Evolutionary conservation across 2,329 filamentous ascomycete genomes (phyloP).

Genomic region (Calonectria crousiana): DNA sequence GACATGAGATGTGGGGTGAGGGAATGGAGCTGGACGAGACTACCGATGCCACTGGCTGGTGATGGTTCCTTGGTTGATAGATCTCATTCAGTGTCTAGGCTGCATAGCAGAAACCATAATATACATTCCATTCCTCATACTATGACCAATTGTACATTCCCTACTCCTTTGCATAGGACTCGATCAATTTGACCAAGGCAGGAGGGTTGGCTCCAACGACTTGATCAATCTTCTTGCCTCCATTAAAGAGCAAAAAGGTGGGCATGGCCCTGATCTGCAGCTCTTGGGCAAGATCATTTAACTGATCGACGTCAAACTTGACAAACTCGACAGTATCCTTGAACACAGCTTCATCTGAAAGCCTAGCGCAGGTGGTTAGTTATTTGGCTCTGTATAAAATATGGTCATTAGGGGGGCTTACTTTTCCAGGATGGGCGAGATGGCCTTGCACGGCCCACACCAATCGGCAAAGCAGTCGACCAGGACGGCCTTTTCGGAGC

Average conservation of each 20-base stretch:
- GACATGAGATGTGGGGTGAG: too few species aligned
- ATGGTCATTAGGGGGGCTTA: conserved; percentile 29
- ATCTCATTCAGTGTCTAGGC: neutral
- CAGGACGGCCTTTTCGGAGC: conserved; percentile 72
- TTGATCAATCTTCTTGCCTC: conserved; percentile 78
- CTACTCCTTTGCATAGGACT: conserved; percentile 24
- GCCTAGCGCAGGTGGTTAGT: conserved; percentile 21
- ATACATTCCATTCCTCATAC: neutral
- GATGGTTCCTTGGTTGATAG: neutral
- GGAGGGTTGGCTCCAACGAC: conserved; percentile 85
- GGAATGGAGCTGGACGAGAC: too few species aligned
- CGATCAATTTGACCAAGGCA: conserved; percentile 32
- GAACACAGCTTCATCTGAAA: conserved; percentile 57
- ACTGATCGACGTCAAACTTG: conserved; percentile 92
- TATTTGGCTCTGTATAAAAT: neutral
- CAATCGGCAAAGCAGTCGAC: conserved; percentile 75
- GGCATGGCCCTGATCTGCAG: conserved; percentile 92
- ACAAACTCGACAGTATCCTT: conserved; percentile 77
- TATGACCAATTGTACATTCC: neutral
- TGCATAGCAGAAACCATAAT: neutral
- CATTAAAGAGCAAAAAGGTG: conserved; percentile 88
- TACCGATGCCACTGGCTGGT: too few species aligned
- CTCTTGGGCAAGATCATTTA: conserved; percentile 80
- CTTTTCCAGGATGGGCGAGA: conserved; percentile 76
- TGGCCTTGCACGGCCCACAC: conserved; percentile 96